phyloP scores from a whole-genome alignment of 768 basidiomycete genomes.

The Serendipita sp. region DNA sequence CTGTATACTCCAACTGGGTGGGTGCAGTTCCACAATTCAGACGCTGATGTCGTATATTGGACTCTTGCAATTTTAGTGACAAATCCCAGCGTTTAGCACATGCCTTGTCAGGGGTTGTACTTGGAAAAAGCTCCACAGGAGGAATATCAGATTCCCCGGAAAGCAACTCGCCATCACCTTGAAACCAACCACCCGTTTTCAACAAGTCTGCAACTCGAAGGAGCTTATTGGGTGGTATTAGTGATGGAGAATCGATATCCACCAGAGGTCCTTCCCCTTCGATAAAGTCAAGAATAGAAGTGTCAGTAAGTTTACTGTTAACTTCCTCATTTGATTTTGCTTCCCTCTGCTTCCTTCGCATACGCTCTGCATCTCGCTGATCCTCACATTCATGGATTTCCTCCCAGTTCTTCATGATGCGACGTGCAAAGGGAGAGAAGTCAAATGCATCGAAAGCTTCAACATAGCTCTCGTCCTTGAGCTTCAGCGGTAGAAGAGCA shows the following conservation, averaged over 20 bases:
- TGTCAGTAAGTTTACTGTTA: not conserved
- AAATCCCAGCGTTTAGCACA: not conserved
- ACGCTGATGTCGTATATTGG: not conserved
- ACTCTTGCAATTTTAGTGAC: not conserved
- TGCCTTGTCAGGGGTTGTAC: not conserved
- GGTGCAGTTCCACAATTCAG: not conserved
- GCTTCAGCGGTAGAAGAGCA: no score
- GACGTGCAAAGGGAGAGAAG: not conserved
- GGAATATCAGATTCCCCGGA: not conserved
- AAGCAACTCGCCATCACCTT: not conserved
- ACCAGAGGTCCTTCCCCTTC: not conserved
- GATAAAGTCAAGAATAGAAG: not conserved
- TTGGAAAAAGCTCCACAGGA: no score
- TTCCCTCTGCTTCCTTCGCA: not conserved
- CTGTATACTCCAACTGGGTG: not conserved
- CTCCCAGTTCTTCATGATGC: conserved; percentile 9
- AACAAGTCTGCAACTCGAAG: not conserved
- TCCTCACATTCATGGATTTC: conserved; percentile 12
- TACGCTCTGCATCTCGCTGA: conserved; percentile 11
- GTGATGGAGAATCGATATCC: not conserved
- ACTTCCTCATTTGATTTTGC: not conserved
- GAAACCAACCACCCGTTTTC: not conserved
- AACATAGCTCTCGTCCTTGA: not conserved
- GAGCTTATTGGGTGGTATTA: not conserved
- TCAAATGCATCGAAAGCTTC: not conserved